These are phyloP conservation scores for Colletotrichum eremochloae DNA, from an alignment of 2,329 filamentous ascomycete species.

Conservation along the genomic window DNA sequence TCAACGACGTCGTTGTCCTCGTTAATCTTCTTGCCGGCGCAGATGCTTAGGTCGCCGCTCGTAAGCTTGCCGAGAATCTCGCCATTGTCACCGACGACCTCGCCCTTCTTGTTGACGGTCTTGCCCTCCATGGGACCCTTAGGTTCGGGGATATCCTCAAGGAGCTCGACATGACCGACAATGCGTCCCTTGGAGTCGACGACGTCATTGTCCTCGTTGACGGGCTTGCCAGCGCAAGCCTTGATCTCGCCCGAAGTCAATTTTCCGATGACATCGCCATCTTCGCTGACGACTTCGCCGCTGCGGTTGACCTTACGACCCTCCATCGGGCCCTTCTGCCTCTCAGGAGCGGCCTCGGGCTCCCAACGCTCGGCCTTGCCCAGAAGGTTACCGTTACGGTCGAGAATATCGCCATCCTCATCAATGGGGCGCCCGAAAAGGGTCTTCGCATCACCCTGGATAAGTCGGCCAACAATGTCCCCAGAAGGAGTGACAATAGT, in stretches of 20 bases:
- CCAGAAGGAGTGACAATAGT: conserved; percentile 76
- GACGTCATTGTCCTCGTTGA: conserved; percentile 79
- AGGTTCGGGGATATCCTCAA: conserved; percentile 68
- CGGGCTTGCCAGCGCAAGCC: conserved; percentile 75
- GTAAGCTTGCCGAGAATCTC: conserved; percentile 76
- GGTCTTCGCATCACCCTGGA: conserved; percentile 78
- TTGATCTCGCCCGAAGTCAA: conserved; percentile 75
- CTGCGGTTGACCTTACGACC: conserved; percentile 71
- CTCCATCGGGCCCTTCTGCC: conserved; percentile 64
- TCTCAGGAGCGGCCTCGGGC: conserved; percentile 59
- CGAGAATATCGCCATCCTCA: conserved; percentile 84
- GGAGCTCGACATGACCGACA: conserved; percentile 76
- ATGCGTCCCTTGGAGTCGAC: conserved; percentile 76
- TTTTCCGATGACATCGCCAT: conserved; percentile 74
- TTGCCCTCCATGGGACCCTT: conserved; percentile 67
- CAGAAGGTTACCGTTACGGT: conserved; percentile 76
- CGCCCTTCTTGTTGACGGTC: conserved; percentile 71
- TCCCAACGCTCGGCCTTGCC: conserved; percentile 73
- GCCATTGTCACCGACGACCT: conserved; percentile 70
- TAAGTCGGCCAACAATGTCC: conserved; percentile 79
- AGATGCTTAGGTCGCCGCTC: conserved; percentile 73
- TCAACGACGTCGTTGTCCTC: conserved; percentile 80
- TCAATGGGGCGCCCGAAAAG: conserved; percentile 82
- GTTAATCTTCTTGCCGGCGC: conserved; percentile 78
- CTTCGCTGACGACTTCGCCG: conserved; percentile 70